Percentiles rank a stretch among this genome's conserved stretches.
These are phyloP conservation scores for Quercus robur DNA, from an alignment of 306 rosid genomes.

Conservation along the genomic window DNA sequence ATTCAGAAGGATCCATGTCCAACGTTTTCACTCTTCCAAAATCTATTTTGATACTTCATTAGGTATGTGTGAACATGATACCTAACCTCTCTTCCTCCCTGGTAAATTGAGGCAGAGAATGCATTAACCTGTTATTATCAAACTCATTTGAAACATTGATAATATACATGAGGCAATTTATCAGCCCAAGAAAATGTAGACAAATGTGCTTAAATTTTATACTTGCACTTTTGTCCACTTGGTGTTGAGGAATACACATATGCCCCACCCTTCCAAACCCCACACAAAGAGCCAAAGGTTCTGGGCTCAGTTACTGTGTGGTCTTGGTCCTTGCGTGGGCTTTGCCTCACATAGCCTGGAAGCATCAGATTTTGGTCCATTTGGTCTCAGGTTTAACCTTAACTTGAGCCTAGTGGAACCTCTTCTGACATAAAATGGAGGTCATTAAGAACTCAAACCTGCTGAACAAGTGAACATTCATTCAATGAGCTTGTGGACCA, in stretches of 20 bases:
- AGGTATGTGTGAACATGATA: constrained; percentile 1
- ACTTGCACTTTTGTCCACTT: neutral
- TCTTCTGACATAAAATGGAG: neutral
- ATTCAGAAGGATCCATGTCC: neutral
- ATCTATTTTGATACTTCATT: neutral
- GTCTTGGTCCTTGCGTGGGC: neutral
- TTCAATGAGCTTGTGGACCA: neutral
- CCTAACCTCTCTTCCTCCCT: neutral
- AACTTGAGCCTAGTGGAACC: neutral
- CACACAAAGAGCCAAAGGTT: neutral
- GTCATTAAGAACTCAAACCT: no score
- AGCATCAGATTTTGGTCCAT: neutral
- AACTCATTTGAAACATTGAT: no score
- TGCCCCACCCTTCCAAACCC: neutral
- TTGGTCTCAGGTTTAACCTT: neutral
- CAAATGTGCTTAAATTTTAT: neutral
- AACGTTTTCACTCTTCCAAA: constrained; percentile 13
- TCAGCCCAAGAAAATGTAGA: neutral
- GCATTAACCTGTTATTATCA: no score
- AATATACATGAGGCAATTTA: no score
- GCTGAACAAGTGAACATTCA: no score
- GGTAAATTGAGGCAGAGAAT: no score
- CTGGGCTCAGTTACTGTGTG: no score
- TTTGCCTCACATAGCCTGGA: neutral
- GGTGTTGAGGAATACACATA: neutral